Base-by-base conservation (phyloP, 805 yeast species). In the Tetrapisispora pingtungensis region DNA sequence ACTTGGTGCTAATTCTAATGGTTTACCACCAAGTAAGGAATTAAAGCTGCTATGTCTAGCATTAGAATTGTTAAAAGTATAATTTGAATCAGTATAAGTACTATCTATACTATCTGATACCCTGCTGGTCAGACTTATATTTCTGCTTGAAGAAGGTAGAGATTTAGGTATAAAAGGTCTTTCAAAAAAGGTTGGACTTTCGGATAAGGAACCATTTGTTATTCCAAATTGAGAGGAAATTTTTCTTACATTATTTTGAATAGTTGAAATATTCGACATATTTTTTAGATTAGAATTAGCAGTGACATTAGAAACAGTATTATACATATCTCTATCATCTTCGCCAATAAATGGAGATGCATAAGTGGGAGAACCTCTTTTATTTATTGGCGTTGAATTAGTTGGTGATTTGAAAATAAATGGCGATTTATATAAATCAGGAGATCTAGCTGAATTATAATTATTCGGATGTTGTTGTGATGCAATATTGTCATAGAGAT, bases 41-140 rank as follows among this genome's bases (percentile, higher is more conserved):
- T 57, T 60, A 36, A 56, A 61, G 43, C 65, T 62, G 18, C 61
- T 56, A 20, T 59, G 62, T 38, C 64, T 51, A 3, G 58, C 53
- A 22, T 49, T 51, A 7, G 58, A 56, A 26, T 60, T 59, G 44
- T 61, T 62, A 43, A 62, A 61, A 1, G 65, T 59, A 42, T 62
- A 62, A 44, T 58, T 60, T 13, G 64, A 53, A 42, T 58, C 62
- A 8, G 66, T 58, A 45, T 62, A 62, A 26, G 51, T 52, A 31
- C 65, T 59, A 26, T 57, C 64, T 1, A 61, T 47, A 34, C 60
- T 54, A 40, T 57, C 66, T 0, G 65, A 62, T 19, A 52, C 35
- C 30, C 48, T 51, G 22, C 62, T 51, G n/a, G 51, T 44, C 17
- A 51, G 53, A 40, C 60, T 59, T 14, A 49, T 33, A 27, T 53